A percentile compares a stretch with the other conserved stretches of the same genome.
Conservation (phyloP, 176 grass and related monocot species). For the Carex littledalei region DNA sequence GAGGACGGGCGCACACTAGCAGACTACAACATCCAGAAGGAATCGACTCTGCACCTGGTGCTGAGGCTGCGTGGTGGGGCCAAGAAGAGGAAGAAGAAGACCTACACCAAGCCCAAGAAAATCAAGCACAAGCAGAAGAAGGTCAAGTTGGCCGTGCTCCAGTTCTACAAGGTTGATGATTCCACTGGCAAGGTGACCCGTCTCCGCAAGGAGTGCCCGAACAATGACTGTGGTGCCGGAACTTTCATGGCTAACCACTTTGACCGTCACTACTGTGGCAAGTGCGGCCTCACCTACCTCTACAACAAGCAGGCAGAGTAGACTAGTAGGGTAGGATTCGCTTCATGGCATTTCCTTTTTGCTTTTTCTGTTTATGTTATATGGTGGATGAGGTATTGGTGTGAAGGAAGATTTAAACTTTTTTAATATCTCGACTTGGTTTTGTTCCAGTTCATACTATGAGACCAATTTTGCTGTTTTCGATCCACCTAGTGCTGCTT, state of each 20-base stretch:
- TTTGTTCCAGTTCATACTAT: background rate
- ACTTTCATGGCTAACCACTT: slow-evolving; percentile 45
- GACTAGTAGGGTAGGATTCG: background rate
- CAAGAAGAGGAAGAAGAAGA: slow-evolving; percentile 37
- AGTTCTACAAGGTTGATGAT: slow-evolving; percentile 30
- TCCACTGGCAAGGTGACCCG: slow-evolving; percentile 29
- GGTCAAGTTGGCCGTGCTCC: slow-evolving; percentile 31
- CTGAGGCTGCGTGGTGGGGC: slow-evolving; percentile 19
- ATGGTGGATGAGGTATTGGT: background rate
- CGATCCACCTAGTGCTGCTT: background rate
- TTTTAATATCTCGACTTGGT: background rate
- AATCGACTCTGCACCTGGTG: slow-evolving; percentile 26
- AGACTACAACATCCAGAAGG: slow-evolving; percentile 36
- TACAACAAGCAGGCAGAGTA: slow-evolving; percentile 31
- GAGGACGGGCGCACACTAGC: slow-evolving; percentile 29
- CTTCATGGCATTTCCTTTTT: background rate
- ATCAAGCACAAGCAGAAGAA: slow-evolving; percentile 39
- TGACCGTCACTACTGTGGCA: slow-evolving; percentile 37
- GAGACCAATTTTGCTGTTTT: slow-evolving; percentile 3
- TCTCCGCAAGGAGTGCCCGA: slow-evolving; percentile 35
- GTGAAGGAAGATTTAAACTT: slow-evolving; percentile 5
- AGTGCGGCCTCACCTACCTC: slow-evolving; percentile 36
- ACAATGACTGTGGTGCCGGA: slow-evolving; percentile 27
- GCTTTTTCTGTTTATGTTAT: background rate
- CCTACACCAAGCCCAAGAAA: slow-evolving; percentile 33